Percentiles rank a stretch among this genome's conserved stretches.
Conservation (phyloP, 2,329 filamentous ascomycete genomes). For the Ophiostoma tasmaniense region DNA sequence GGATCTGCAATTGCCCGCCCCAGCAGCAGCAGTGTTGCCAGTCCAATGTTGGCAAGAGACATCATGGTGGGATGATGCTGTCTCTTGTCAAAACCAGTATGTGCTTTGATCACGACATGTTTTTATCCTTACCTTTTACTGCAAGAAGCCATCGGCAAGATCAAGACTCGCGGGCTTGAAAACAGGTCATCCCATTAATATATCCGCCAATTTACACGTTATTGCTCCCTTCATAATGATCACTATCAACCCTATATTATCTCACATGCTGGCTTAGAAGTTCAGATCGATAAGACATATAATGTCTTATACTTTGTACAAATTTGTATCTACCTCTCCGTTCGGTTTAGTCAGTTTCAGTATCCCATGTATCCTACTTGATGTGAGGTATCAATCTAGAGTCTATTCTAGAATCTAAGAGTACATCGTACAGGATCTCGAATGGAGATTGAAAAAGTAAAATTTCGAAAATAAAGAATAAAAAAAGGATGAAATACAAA, state of each 20-base stretch:
- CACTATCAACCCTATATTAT: neutral
- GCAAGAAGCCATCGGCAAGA: neutral
- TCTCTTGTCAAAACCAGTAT: neutral
- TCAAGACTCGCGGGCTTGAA: neutral
- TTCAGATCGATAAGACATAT: neutral
- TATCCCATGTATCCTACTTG: neutral
- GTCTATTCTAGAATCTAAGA: neutral
- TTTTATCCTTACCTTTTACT: neutral
- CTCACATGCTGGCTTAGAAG: neutral
- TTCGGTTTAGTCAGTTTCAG: neutral
- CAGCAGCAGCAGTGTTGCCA: neutral
- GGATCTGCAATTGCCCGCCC: neutral
- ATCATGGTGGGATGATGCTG: neutral
- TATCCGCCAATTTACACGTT: neutral
- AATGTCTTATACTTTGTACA: neutral
- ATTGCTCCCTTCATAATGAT: neutral
- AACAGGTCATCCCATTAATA: neutral
- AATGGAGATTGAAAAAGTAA: neutral
- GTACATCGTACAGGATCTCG: neutral
- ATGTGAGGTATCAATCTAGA: neutral
- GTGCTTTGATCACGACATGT: neutral
- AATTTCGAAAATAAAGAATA: neutral
- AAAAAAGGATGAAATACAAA: neutral
- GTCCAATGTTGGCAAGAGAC: neutral
- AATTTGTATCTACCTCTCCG: neutral